Base-by-base conservation (phyloP, 768 basidiomycete genomes). In the Cystobasidium tubakii region DNA sequence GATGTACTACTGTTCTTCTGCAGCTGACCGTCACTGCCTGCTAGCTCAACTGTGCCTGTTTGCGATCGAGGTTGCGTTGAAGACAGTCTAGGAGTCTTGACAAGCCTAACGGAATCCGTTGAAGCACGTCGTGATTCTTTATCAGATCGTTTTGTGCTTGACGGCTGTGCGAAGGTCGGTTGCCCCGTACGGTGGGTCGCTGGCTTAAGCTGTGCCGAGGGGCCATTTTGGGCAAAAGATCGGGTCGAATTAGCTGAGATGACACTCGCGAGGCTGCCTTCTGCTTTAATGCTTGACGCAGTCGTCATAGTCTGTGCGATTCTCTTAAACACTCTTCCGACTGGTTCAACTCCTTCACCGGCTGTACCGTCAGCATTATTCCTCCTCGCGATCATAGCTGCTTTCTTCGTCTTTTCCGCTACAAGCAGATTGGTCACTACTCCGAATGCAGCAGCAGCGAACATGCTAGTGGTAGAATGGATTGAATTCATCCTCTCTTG, bases 351-450 rank as follows among this genome's bases (percentile, higher is more conserved):
- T 7, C 19, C 50, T 50, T 54, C 44, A 12, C 4, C 42, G 7
- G 13, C 12, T 25, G 7, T n/a, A 27, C 42, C 44, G 29, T 42
- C 31, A 23, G 46, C 29, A 31, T 44, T 67, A 54, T 67, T 67
- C 10, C 66, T 7, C 23, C 66, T 23, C 10, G 39, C 7, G 15
- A 31, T 2, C 44, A 50, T 50, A 4, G 66, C n/a, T 4, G 29
- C 66, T 46, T 54, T 46, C 66, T 67, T 67, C 7, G 44, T 25
- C 23, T 67, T 43, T 23, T 67, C 66, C 25, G 66, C 66, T 23
- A 54, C 44, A 12, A 53, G 42, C 17, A 67, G 29, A 54, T 67
- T 67, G 27, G 19, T 31, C 4, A 67, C 46, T 13, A 67, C 66
- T 46, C 50, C 31, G 17, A 53, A 50, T 1, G 66, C 66, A 46